Base-by-base conservation (phyloP, 805 yeast genomes). In the Wickerhamiella bombiphila region DNA sequence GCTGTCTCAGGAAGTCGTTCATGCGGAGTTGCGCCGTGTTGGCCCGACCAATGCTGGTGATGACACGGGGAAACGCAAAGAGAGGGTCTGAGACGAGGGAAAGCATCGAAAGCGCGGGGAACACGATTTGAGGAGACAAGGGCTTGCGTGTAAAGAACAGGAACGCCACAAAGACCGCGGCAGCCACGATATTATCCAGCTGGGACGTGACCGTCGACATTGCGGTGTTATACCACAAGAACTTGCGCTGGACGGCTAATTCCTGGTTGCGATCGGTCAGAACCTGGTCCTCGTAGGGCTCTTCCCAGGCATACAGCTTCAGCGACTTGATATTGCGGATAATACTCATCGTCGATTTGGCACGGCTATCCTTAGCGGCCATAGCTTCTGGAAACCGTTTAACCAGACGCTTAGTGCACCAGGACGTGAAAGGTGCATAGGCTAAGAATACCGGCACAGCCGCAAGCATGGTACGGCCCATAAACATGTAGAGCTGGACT, bases 251-350 rank as follows among this genome's bases (percentile, higher is more conserved):
- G 48, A 80, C 81, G 19, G 64, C 65, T 57, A 86, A 68, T 58
- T 86, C 95, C 26, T 79, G 80, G 67, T 96, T 74, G 18, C 91
- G 93, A 50, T 73, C 63, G 44, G 70, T 71, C 5, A 21, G n/a
- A 42, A 93, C 65, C 49, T 79, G 80, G 24, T 69, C 70, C 53
- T 72, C 71, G 56, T 81, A 85, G 2, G 97, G 94, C 24, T 56
- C 61, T 60, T 91, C 99, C 99, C 99, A 91, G 2, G 93, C 93
- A 52, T 93, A 93, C 32, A 93, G 68, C 57, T 91, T 91, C 54
- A 91, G 66, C 4, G 95, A 82, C 59, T 85, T 86, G 55, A 86
- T 82, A 54, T 82, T 83, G 56, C 81, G 79, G 56, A 86, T 66
- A 38, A 85, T 83, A 57, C 86, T 95, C 42, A 81, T 74, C 39